Conservation (phyloP, 2,329 filamentous ascomycete species). For the Cordyceps pruinosa region DNA sequence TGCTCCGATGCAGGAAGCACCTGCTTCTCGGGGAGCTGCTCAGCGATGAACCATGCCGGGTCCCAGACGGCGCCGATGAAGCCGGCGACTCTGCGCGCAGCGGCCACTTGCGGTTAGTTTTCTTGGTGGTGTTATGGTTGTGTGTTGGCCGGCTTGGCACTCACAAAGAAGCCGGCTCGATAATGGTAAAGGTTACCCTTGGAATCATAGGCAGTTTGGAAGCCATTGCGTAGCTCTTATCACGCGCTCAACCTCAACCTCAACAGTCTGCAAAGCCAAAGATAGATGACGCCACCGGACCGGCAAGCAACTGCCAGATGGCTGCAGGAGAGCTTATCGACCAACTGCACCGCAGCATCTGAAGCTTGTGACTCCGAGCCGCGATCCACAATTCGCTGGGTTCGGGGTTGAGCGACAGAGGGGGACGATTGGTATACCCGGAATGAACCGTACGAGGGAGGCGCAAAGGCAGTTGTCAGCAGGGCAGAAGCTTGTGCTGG, state of each 20-base stretch:
- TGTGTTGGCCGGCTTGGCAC: conserved; percentile 17
- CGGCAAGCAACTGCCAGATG: conserved; percentile 7
- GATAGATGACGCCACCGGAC: conserved; percentile 12
- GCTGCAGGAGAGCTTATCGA: conserved; percentile 10
- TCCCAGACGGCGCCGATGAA: conserved; percentile 49
- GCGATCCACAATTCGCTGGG: conserved; percentile 13
- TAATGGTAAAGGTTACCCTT: conserved; percentile 57
- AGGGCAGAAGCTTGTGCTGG: neutral
- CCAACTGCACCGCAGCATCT: neutral
- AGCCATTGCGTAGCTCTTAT: conserved; percentile 40
- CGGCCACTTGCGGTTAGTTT: neutral
- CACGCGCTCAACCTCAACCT: neutral
- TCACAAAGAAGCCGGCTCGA: conserved; percentile 64
- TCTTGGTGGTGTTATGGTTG: neutral
- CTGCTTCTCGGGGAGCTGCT: conserved; percentile 46
- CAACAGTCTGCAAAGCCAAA: neutral
- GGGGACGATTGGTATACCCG: neutral
- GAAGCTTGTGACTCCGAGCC: conserved; percentile 13
- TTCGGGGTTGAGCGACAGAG: conserved; percentile 3
- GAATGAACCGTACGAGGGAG: conserved; percentile 6
- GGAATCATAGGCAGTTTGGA: conserved; percentile 58
- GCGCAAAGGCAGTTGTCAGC: conserved; percentile 3
- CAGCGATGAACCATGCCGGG: conserved; percentile 55
- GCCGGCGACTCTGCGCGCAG: conserved; percentile 50
- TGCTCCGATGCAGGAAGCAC: conserved; percentile 34